Conservation (phyloP, 768 basidiomycete species). For the Tylopilus vinaceipallidus region DNA sequence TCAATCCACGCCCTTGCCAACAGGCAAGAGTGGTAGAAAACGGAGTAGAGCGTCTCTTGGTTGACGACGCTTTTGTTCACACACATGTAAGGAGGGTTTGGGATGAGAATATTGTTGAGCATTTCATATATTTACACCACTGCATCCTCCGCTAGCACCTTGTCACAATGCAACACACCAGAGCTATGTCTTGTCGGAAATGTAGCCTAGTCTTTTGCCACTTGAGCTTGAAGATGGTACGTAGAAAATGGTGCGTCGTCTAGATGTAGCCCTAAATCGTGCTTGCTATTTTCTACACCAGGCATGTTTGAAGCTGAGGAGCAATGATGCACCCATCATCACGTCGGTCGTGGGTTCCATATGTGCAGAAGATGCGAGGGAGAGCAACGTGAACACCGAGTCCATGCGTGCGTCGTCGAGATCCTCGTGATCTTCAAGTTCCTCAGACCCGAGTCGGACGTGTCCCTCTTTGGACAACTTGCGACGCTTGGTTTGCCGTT, state of each 20-base stretch:
- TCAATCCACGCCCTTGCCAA: slow-evolving; percentile 9
- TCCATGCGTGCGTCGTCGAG: slow-evolving; percentile 15
- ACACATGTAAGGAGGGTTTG: slow-evolving; percentile 14
- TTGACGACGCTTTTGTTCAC: slow-evolving; percentile 19
- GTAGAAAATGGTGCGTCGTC: slow-evolving; percentile 18
- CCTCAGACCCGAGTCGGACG: slow-evolving; percentile 17
- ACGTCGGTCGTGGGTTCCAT: slow-evolving; percentile 20
- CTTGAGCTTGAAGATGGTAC: slow-evolving; percentile 23
- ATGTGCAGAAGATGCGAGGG: slow-evolving; percentile 20
- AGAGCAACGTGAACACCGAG: slow-evolving; percentile 32
- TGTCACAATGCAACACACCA: slow-evolving; percentile 26
- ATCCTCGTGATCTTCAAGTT: slow-evolving; percentile 9
- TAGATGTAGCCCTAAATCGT: slow-evolving; percentile 20
- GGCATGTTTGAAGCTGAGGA: slow-evolving; percentile 31
- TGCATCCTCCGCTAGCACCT: slow-evolving; percentile 26
- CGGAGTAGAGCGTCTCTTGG: slow-evolving; percentile 32
- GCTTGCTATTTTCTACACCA: slow-evolving; percentile 23
- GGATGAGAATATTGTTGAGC: slow-evolving; percentile 23
- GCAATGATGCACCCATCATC: slow-evolving; percentile 27
- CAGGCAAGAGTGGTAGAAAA: slow-evolving; percentile 30
- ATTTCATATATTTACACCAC: slow-evolving; percentile 30
- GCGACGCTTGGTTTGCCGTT: slow-evolving; percentile 38
- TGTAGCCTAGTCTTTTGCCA: slow-evolving; percentile 29
- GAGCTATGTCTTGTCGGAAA: slow-evolving; percentile 19
- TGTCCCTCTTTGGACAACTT: slow-evolving; percentile 24